Evolutionary conservation across 345 rosid species (phyloP), one percentile per base, ranked within the genome.

Genomic region (Viola odorata): DNA sequence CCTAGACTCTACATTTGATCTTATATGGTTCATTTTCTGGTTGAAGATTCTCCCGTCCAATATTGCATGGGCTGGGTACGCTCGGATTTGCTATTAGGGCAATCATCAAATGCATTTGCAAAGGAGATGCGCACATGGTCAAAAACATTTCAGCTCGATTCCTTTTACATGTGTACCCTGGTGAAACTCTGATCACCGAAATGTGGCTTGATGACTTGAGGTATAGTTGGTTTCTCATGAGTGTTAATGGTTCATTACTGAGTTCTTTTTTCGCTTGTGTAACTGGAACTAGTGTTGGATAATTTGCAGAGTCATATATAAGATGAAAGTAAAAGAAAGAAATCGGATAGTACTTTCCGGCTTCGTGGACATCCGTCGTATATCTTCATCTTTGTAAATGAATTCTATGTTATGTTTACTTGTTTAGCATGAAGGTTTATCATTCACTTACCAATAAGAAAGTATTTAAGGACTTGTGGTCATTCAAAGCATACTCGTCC

Each of bases 161-260:
- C 78, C 92, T 94, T 61, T 53, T 79, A n/a, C 91, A 80, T 36
- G 95, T 86, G 60, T 86, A 84, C 69, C 97, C 97, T 8, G 89
- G 89, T 5, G 97, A 91, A 71, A 86, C 92, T 41, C 75, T 85
- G 66, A 69, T 82, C 15, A 90, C 95, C 0, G 91, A 86, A 57
- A 88, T 88, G 91, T 94, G 97, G 99, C 80, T 88, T 41, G 72
- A 86, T 61, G 89, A 86, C 66, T 69, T 64, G 63, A 86, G 97
- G 99, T 90, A 68, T 14, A 57, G 11, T 40, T 40, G 15, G 23
- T 14, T 56, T 47, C 14, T 12, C 6, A 5, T 1, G 12, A 39
- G 15, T n/a, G 16, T 15, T 14, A 6, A 6, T 41, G 44, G 1
- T 12, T 6, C 6, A 37, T 6, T 58, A 36, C 45, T 36, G 15